Percentiles rank a stretch among this genome's conserved stretches.
These are phyloP conservation scores for Sporobolomyces pararoseus DNA, from an alignment of 768 basidiomycete genomes.

Conservation along the genomic window DNA sequence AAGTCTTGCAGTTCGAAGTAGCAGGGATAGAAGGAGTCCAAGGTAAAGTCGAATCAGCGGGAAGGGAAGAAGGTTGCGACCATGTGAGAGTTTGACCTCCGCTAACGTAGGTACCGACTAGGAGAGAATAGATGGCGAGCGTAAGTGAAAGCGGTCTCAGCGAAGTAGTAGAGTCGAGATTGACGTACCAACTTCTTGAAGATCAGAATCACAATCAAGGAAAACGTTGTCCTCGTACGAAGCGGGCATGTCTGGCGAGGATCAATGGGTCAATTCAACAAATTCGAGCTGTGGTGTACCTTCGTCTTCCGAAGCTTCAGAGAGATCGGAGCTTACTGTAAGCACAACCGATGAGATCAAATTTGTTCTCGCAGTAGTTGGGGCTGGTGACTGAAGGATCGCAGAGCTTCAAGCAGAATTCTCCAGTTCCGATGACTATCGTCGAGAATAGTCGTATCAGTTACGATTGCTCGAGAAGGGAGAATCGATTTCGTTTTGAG, in stretches of 20 bases:
- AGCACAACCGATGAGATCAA: conserved; percentile 32
- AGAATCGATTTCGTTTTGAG: too few species aligned
- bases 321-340: conserved; percentile 26
- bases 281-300: too few species aligned
- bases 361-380: conserved; percentile 34
- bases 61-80: conserved; percentile 43
- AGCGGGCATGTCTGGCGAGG: conserved; percentile 36
- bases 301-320: too few species aligned
- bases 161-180: too few species aligned
- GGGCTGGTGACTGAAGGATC: conserved; percentile 50
- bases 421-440: conserved; percentile 40
- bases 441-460: neutral
- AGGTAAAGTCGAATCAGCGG: conserved; percentile 41
- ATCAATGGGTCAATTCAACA: neutral
- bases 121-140: too few species aligned
- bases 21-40: conserved; percentile 43
- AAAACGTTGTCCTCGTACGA: conserved; percentile 40
- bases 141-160: too few species aligned
- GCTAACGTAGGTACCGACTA: conserved; percentile 37
- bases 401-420: conserved; percentile 70
- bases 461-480: too few species aligned
- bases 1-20: conserved; percentile 45
- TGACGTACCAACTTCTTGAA: conserved; percentile 36
- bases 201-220: conserved; percentile 43
- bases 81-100: conserved; percentile 38